phyloP scores from a whole-genome alignment of 2,329 filamentous ascomycete genomes.

The Arthrinium phaeospermum region DNA sequence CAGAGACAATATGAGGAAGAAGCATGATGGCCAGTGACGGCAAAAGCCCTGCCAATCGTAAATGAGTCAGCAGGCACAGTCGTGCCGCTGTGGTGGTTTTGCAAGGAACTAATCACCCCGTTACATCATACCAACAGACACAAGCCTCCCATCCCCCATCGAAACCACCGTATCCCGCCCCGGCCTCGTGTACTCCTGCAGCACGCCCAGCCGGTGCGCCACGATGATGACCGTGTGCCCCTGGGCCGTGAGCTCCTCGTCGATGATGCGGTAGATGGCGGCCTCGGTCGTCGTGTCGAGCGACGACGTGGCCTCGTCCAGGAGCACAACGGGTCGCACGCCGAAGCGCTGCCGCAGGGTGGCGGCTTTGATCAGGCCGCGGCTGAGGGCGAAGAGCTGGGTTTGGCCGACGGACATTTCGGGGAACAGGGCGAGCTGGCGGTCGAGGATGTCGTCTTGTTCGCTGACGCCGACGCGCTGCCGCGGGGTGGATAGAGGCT shows the following conservation, averaged over 20 bases:
- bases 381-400: constrained; percentile 40
- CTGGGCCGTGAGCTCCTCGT: constrained; percentile 34
- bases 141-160: no score
- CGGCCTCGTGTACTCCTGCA: no score
- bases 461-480: no score
- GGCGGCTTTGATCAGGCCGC: constrained; percentile 31
- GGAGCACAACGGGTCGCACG: constrained; percentile 38
- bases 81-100: no score
- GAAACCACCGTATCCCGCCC: no score
- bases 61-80: no score
- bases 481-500: no score
- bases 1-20: no score
- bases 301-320: constrained; percentile 41
- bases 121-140: no score
- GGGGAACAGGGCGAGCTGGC: constrained; percentile 32
- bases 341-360: constrained; percentile 15
- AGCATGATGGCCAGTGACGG: no score
- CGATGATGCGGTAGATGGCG: constrained; percentile 38
- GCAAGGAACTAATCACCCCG: no score
- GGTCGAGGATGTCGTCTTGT: constrained; percentile 31
- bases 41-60: no score
- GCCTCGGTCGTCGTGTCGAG: constrained; percentile 41
- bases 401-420: constrained; percentile 40
- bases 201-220: constrained; percentile 39
- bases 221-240: constrained; percentile 43